phyloP scores from a whole-genome alignment of 352 stramenopile genomes.

The Globisporangium alternatum region DNA sequence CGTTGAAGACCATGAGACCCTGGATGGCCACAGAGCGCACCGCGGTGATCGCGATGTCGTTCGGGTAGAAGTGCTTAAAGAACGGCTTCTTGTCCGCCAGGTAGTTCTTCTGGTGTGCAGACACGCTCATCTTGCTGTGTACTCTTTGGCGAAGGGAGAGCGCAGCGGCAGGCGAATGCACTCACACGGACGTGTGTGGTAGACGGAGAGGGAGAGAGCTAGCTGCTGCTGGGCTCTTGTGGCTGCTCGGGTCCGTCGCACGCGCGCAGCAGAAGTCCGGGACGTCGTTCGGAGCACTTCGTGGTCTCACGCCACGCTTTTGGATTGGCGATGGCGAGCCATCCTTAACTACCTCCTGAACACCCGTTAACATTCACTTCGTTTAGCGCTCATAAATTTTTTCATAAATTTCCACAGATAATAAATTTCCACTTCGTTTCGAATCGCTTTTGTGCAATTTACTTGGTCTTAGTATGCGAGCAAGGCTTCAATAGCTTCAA shows the following conservation, averaged over 20 bases:
- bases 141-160: neutral
- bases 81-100: conserved; percentile 85
- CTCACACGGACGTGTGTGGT: neutral
- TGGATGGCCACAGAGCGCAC: conserved; percentile 62
- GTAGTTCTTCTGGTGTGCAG: conserved; percentile 62
- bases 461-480: too few relatives aligned
- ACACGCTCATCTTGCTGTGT: conserved; percentile 47
- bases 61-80: conserved; percentile 79
- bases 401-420: too few relatives aligned
- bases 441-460: too few relatives aligned
- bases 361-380: too few relatives aligned
- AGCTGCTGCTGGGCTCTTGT: neutral
- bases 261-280: neutral
- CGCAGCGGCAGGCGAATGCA: neutral
- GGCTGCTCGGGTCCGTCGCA: neutral
- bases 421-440: too few relatives aligned
- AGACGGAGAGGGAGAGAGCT: neutral
- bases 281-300: neutral
- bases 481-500: too few relatives aligned
- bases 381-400: too few relatives aligned
- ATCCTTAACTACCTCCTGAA: too few relatives aligned
- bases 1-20: conserved; percentile 72
- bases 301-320: neutral
- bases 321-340: neutral
- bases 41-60: conserved; percentile 62